Evolutionary conservation across 495 filamentous ascomycete species (phyloP), one percentile per base, ranked within the genome.

Genomic region (Patellaria atrata): DNA sequence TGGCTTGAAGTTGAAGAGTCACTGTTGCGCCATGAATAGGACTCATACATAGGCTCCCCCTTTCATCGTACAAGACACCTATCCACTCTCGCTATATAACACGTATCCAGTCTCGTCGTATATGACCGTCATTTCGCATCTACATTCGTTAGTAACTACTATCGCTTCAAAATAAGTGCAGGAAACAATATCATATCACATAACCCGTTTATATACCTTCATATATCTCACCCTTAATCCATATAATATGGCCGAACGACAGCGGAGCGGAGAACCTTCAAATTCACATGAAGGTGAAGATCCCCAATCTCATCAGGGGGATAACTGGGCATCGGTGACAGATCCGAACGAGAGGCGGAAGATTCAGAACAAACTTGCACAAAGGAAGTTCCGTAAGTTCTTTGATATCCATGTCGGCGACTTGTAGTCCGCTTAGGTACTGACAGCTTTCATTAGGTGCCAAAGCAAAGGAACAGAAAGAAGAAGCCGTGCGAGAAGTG

Each of bases 391-490:
- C 31, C 44, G 58, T 61, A 47, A 45, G 55, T 46, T n/a, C n/a
- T n/a, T n/a, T n/a, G n/a, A 20, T 14, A 12, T 8, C 16, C 26
- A 11, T 19, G 13, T 17, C 22, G 1, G 19, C 3, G 12, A 33
- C 20, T 27, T 7, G 8, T 22, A 4, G 34, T 17, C 9, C 19
- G n/a, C n/a, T n/a, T n/a, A n/a, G n/a, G n/a, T n/a, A n/a, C 32
- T 43, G 15, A 45, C 28, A 24, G n/a, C n/a, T 12, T 22, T 22
- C 10, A 8, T 5, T 21, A 67, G 74, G 74, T 46, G 71, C 75
- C 15, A 77, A 75, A 38, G 58, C 60, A 3, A 68, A 63, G 37
- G 65, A 70, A 30, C 57, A 68, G 30, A 68, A 67, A 36, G 73
- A 77, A 46, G 64, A 65, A 17, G 52, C 61, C 3, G 64, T 68